Base-by-base conservation (phyloP, 2,329 filamentous ascomycete genomes). In the Beauveria sp. region DNA sequence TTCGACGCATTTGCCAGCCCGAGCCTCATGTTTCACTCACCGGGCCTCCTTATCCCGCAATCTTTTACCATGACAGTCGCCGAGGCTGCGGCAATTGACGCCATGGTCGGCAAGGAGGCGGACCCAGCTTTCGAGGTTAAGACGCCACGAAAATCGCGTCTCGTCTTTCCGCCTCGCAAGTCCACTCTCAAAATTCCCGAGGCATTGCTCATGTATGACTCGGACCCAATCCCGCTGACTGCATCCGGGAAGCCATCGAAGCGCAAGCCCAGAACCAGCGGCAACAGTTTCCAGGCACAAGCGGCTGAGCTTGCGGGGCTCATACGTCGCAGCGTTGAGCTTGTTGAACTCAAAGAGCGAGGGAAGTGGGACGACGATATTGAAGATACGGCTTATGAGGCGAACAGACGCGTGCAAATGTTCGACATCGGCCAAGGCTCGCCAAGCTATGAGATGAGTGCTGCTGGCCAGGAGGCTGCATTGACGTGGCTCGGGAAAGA, bases 1-100 rank as follows among this genome's bases (percentile, higher is more conserved):
- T 86, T 87, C 63, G 85, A 88, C 65, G 71, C 80, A 0, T 87
- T 87, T 68, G 82, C 78, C 5, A 85, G 82, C 62, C 77, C 85
- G 0, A 75, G 76, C 56, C 74, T 87, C 1, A 81, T 87, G 66
- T 86, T 87, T 66, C 81, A 81, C 55, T 80, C 76, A 0, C 70
- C 84, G 0, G 80, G 79, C 0, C 62, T 83, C 5, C 65, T 72
- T 0, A 71, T 79, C 0, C 81, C 82, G 0, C 70, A 71, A 1
- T 73, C 75, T 2, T 84, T 84, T 64, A 65, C 70, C 61, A 66
- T 70, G 48, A 72, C 74, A 2, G 68, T 67, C 5, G 66, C 71
- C 12, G 66, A 73, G 44, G 63, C 68, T 1, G 59, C 59, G 22
- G 66, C 67, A 37, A 61, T 70, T 30, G 64, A 69, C 48, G 58